phyloP scores from a whole-genome alignment of 1,139 yeast genomes.

The Suhomyces coccinellae region DNA sequence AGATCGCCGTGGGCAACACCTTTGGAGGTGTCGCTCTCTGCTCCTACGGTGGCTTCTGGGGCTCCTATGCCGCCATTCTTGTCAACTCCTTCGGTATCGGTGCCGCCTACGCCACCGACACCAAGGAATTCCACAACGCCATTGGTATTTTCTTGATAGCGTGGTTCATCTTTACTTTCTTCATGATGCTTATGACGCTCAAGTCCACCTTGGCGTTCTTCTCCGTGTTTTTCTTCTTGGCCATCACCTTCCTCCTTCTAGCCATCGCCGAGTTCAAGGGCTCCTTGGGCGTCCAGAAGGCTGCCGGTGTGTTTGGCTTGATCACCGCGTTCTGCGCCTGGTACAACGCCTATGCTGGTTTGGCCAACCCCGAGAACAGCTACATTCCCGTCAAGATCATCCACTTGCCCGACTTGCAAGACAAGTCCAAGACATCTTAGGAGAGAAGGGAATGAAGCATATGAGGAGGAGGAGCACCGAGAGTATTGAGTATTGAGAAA shows the following conservation, averaged over 20 bases:
- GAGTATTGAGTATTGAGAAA: too few relatives aligned
- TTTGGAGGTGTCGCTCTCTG: slow-evolving; percentile 87
- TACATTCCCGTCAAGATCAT: slow-evolving; percentile 60
- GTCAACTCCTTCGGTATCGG: slow-evolving; percentile 73
- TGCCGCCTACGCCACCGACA: slow-evolving; percentile 51
- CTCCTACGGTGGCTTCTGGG: slow-evolving; percentile 90
- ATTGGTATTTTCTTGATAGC: slow-evolving; percentile 74
- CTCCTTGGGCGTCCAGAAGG: slow-evolving; percentile 46
- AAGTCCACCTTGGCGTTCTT: slow-evolving; percentile 82
- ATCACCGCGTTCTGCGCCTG: slow-evolving; percentile 78
- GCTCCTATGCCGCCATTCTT: slow-evolving; percentile 73
- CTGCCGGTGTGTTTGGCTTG: slow-evolving; percentile 83
- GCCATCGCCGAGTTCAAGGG: slow-evolving; percentile 54
- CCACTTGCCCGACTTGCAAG: slow-evolving; percentile 44
- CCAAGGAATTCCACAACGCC: slow-evolving; percentile 44
- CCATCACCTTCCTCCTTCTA: slow-evolving; percentile 66
- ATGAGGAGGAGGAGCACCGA: background rate
- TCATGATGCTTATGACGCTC: slow-evolving; percentile 64
- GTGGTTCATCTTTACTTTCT: slow-evolving; percentile 79
- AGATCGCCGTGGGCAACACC: slow-evolving; percentile 73
- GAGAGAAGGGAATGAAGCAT: background rate
- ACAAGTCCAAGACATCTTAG: slow-evolving; percentile 11
- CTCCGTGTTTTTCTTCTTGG: slow-evolving; percentile 60
- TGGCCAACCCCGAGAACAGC: slow-evolving; percentile 70
- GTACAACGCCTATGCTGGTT: slow-evolving; percentile 93